phyloP scores from a whole-genome alignment of 2,329 filamentous ascomycete genomes.

The Madurella fahalii region DNA sequence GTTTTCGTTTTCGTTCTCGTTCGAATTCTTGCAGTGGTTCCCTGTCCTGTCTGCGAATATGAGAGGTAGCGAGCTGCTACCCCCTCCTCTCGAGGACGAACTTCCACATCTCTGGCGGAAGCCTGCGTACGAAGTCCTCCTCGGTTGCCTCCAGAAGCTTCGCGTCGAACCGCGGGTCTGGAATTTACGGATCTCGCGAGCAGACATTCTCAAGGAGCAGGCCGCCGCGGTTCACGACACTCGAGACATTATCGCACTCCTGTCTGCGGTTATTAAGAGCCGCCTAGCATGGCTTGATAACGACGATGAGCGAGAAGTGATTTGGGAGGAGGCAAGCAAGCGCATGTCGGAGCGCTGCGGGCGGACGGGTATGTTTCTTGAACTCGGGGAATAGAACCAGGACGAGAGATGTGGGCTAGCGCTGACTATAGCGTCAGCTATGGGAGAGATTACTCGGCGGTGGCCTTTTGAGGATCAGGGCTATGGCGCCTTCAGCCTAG shows the following conservation, averaged over 20 bases:
- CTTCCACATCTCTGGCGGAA: constrained; percentile 80
- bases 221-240: constrained; percentile 31
- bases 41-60: background rate
- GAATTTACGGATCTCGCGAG: constrained; percentile 46
- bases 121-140: constrained; percentile 61
- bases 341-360: constrained; percentile 84
- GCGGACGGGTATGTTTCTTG: constrained; percentile 52
- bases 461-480: constrained; percentile 47
- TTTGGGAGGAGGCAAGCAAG: constrained; percentile 77
- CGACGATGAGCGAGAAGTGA: constrained; percentile 60
- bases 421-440: constrained; percentile 33
- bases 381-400: background rate
- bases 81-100: constrained; percentile 54
- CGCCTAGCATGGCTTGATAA: constrained; percentile 64
- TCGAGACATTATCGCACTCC: constrained; percentile 58
- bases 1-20: background rate
- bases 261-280: constrained; percentile 65
- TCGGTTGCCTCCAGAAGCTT: constrained; percentile 63
- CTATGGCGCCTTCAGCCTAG: constrained; percentile 54
- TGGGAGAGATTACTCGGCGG: constrained; percentile 53
- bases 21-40: too few species aligned
- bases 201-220: constrained; percentile 40
- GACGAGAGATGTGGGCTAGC: background rate
- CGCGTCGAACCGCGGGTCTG: constrained; percentile 65
- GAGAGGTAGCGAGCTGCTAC: constrained; percentile 26